Conservation (phyloP, 768 basidiomycete species). For the Mycena venus region DNA sequence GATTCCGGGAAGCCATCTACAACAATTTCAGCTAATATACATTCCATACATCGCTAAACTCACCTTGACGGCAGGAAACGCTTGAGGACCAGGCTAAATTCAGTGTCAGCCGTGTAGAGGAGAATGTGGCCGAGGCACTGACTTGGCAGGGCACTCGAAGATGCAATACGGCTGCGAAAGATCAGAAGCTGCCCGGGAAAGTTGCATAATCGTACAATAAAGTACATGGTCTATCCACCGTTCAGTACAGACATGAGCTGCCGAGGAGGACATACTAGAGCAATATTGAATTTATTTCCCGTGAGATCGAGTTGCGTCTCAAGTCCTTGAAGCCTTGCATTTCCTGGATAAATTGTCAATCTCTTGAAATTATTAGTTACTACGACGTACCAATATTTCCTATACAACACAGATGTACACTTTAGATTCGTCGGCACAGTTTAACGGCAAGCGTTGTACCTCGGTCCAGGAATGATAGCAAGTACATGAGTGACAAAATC, state of each 20-base stretch:
- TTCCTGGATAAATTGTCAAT: conserved; percentile 59
- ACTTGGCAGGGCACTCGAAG: conserved; percentile 83
- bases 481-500: conserved; percentile 70
- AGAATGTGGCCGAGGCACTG: conserved; percentile 20
- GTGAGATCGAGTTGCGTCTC: conserved; percentile 65
- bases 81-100: conserved; percentile 67
- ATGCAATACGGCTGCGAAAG: conserved; percentile 65
- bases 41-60: conserved; percentile 7
- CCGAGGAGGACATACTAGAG: conserved; percentile 57
- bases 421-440: not conserved
- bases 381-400: conserved; percentile 69
- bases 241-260: not conserved
- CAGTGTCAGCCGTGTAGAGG: conserved; percentile 17
- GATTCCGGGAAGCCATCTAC: conserved; percentile 75
- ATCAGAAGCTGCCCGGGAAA: not conserved
- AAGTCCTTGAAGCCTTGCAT: conserved; percentile 77
- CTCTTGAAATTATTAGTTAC: too few species aligned
- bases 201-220: conserved; percentile 59
- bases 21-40: conserved; percentile 8
- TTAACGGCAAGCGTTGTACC: conserved; percentile 44
- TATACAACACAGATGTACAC: conserved; percentile 35
- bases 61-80: conserved; percentile 74
- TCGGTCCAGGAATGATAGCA: conserved; percentile 70
- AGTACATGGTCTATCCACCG: conserved; percentile 71
- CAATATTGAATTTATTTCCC: conserved; percentile 75